Conservation (phyloP, 2,329 filamentous ascomycete genomes). For the Rhynchosporium graminicola region DNA sequence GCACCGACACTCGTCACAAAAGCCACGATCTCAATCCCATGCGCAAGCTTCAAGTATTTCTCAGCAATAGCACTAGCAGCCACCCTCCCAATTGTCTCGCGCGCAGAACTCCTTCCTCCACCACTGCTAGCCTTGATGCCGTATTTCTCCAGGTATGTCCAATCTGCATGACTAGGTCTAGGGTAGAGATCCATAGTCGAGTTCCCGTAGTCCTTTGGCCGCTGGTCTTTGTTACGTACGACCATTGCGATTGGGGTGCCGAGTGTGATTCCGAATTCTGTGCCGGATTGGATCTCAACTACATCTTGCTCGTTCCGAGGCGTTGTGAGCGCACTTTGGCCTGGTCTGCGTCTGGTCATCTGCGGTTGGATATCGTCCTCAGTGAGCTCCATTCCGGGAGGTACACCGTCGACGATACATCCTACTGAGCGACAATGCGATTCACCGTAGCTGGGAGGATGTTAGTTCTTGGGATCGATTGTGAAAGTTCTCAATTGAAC, state of each 20-base stretch:
- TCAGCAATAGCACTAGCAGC: constrained; percentile 91
- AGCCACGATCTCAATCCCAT: constrained; percentile 87
- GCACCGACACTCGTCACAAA: constrained; percentile 85
- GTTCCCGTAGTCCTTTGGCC: constrained; percentile 87
- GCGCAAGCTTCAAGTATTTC: constrained; percentile 80
- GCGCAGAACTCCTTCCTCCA: constrained; percentile 86
- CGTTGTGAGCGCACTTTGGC: constrained; percentile 87
- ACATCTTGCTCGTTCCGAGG: constrained; percentile 90
- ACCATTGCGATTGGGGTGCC: constrained; percentile 88
- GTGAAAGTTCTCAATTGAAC: constrained; percentile 14
- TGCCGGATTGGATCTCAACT: constrained; percentile 90
- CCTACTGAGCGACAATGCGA: constrained; percentile 92
- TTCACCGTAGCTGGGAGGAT: constrained; percentile 61
- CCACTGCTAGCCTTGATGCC: constrained; percentile 89
- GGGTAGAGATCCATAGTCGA: constrained; percentile 91
- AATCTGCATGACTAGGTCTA: constrained; percentile 90
- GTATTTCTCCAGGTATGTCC: constrained; percentile 97
- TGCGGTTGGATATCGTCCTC: constrained; percentile 92
- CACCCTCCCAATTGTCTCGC: constrained; percentile 92
- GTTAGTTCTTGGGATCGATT: constrained; percentile 16
- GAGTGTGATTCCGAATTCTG: constrained; percentile 84
- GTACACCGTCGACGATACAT: constrained; percentile 91
- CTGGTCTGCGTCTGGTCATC: constrained; percentile 86
- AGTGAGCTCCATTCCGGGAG: constrained; percentile 81
- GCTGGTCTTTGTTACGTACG: constrained; percentile 89